These are phyloP conservation scores for Blastobotrys malaysiensis DNA, from an alignment of 1,139 yeast species.

Conservation along the genomic window DNA sequence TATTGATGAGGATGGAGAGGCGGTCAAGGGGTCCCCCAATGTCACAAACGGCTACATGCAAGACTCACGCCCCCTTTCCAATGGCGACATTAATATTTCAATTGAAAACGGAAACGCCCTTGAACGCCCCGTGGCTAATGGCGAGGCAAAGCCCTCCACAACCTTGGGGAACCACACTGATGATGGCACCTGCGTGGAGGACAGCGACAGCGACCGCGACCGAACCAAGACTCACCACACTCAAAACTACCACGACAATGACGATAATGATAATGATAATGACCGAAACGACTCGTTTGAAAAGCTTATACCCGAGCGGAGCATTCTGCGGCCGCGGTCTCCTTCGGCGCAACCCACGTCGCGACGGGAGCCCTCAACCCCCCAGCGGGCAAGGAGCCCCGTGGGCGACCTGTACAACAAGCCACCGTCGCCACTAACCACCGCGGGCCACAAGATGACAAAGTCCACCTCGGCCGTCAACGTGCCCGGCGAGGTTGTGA, in stretches of 20 bases:
- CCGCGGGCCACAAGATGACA: slow-evolving; percentile 1
- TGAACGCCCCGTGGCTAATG: too few species aligned
- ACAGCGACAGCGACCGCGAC: background rate
- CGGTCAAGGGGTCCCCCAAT: too few species aligned
- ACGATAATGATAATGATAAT: slow-evolving; percentile 4
- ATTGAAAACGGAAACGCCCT: too few species aligned
- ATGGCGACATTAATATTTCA: too few species aligned
- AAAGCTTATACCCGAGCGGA: slow-evolving; percentile 19
- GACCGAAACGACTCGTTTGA: slow-evolving; percentile 6
- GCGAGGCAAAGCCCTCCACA: too few species aligned
- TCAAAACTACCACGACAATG: background rate
- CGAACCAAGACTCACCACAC: background rate
- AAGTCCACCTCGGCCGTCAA: background rate
- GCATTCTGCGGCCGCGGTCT: slow-evolving; percentile 19
- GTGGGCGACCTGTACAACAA: background rate
- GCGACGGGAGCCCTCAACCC: background rate
- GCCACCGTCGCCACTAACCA: slow-evolving; percentile 3
- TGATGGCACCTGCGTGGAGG: background rate
- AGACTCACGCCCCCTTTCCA: too few species aligned
- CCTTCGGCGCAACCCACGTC: slow-evolving; percentile 13
- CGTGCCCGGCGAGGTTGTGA: background rate
- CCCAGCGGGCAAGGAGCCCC: slow-evolving; percentile 1
- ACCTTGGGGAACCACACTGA: background rate
- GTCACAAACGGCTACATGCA: too few species aligned
- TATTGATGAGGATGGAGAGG: background rate